Conservation (phyloP, 1,139 yeast genomes). For the Debaryomycetaceae sp. region DNA sequence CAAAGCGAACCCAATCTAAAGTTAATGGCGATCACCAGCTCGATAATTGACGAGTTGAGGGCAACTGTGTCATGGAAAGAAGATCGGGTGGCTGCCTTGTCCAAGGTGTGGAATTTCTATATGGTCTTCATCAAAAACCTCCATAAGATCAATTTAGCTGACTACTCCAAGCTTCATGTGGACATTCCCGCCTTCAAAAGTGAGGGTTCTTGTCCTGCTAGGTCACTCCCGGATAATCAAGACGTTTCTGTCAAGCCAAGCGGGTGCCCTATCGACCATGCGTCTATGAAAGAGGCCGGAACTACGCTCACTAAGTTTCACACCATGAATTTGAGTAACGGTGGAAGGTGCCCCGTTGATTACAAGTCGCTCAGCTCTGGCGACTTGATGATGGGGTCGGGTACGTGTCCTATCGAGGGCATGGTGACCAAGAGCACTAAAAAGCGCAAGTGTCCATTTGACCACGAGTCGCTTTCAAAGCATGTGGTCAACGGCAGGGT, state of each 20-base stretch:
- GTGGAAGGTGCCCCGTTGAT: constrained; percentile 9
- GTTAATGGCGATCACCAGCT: constrained; percentile 4
- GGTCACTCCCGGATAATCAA: no score
- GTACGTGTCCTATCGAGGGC: constrained; percentile 18
- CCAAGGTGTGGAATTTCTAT: constrained; percentile 41
- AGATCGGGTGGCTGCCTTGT: constrained; percentile 22
- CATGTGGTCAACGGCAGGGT: constrained; percentile 12
- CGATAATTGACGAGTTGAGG: constrained; percentile 16
- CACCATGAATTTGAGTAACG: background rate
- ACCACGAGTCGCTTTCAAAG: constrained; percentile 18
- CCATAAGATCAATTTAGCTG: constrained; percentile 23
- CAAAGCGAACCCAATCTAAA: background rate
- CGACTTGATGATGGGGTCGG: constrained; percentile 4
- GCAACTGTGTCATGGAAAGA: constrained; percentile 14
- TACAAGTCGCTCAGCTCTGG: constrained; percentile 6
- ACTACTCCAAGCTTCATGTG: constrained; percentile 34
- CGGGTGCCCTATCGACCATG: constrained; percentile 8
- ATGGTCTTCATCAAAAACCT: constrained; percentile 31
- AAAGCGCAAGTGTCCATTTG: constrained; percentile 31
- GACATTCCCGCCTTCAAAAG: constrained; percentile 28
- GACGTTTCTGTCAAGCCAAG: no score
- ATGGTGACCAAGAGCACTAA: constrained; percentile 9
- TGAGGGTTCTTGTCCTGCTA: constrained; percentile 20
- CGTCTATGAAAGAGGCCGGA: no score
- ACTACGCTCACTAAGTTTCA: background rate